Evolutionary conservation across 495 filamentous ascomycete species (phyloP).

Genomic region (Parachaetomium inaequale): DNA sequence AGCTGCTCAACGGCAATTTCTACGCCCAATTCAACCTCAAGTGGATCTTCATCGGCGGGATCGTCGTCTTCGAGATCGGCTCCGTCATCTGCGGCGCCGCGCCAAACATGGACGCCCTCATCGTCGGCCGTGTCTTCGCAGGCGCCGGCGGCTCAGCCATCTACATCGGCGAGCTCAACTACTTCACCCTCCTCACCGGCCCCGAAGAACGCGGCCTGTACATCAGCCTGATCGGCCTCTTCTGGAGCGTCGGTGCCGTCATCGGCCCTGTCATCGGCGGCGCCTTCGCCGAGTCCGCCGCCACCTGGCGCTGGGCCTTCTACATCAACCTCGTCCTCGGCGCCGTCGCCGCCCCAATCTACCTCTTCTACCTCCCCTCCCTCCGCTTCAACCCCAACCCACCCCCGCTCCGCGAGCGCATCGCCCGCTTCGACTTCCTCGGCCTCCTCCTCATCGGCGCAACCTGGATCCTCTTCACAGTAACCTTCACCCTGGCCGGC

Average conservation of each 20-base stretch:
- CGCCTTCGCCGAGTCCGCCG: not conserved
- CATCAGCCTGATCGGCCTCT: slow-evolving; percentile 30
- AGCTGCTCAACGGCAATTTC: not conserved
- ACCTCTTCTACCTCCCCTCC: not conserved
- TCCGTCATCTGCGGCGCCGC: slow-evolving; percentile 55
- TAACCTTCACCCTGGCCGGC: too few relatives aligned
- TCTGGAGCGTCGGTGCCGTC: not conserved
- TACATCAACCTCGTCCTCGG: not conserved
- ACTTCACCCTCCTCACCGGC: too few relatives aligned
- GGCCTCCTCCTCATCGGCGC: too few relatives aligned
- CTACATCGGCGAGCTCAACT: slow-evolving; percentile 39
- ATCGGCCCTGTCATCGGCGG: not conserved
- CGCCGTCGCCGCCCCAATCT: not conserved
- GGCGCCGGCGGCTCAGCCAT: slow-evolving; percentile 46
- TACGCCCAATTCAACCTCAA: slow-evolving; percentile 28
- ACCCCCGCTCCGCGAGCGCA: too few relatives aligned
- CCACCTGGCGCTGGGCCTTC: not conserved
- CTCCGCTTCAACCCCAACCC: too few relatives aligned
- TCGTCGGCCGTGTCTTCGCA: slow-evolving; percentile 55
- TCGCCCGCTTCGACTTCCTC: too few relatives aligned
- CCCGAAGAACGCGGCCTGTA: too few relatives aligned
- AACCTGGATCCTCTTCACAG: too few relatives aligned
- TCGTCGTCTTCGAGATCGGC: slow-evolving; percentile 49
- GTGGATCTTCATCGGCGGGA: slow-evolving; percentile 37
- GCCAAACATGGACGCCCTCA: slow-evolving; percentile 50